Conservation (phyloP, 23 red algal species). For the Gracilaria gracilis region DNA sequence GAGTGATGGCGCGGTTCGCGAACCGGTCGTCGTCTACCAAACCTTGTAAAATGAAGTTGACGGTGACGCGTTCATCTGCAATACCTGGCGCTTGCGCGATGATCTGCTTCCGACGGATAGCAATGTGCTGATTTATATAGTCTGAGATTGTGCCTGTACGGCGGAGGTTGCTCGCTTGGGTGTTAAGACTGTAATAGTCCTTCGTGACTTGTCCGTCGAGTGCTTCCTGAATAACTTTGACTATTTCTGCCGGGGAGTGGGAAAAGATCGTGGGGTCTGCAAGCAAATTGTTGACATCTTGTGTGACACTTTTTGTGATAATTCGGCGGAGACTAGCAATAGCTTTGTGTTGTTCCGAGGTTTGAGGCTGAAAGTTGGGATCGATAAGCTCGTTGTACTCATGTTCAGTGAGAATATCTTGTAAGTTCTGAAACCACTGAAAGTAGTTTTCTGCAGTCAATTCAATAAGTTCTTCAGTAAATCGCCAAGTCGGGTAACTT, state of each 20-base stretch:
- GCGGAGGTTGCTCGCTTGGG: neutral
- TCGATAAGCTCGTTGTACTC: neutral
- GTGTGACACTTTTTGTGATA: conserved; percentile 13
- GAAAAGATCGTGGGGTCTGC: neutral
- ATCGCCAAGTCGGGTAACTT: neutral
- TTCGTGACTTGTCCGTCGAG: no score
- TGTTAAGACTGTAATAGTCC: no score
- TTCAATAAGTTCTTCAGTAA: conserved; percentile 29
- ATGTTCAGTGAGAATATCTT: conserved; percentile 22
- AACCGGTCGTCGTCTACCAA: no score
- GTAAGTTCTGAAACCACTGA: neutral
- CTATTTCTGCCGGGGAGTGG: no score
- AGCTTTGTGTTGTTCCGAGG: neutral
- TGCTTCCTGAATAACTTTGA: no score
- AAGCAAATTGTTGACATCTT: neutral
- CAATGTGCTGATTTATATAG: neutral
- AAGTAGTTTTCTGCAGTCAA: neutral
- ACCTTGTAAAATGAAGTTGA: no score
- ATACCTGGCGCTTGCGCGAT: no score
- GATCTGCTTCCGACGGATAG: neutral
- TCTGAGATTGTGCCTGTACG: neutral
- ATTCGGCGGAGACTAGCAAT: neutral
- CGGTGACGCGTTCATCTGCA: no score
- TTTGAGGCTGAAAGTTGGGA: neutral
- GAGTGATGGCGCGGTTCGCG: no score